Evolutionary conservation across 768 basidiomycete species (phyloP), one percentile per base, ranked within the genome.

Genomic region (Serendipita sp.): DNA sequence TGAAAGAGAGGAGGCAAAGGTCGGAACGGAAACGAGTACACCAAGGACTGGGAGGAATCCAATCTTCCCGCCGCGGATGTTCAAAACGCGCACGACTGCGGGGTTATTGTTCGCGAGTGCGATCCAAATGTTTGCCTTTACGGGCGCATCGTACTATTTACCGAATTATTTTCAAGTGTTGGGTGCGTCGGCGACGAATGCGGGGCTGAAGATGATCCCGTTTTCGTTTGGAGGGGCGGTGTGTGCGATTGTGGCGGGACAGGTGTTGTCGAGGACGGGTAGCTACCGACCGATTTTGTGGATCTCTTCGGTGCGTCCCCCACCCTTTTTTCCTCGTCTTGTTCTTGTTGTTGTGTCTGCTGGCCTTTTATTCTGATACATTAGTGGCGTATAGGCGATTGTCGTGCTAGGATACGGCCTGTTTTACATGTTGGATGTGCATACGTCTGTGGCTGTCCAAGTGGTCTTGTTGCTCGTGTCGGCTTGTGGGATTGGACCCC

Each of bases 161-260:
- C 88, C 88, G 0, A 69, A 90, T 1, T 91, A 85, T 69, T 91
- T 78, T 72, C 88, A 91, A 74, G 80, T 85, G 2, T 78, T 89
- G 9, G 88, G 88, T 0, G 77, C 86, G 0, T 85, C 85, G 5
- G 86, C 88, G 3, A 88, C 86, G 0, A 76, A 73, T 50, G 79
- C 86, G 26, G 86, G 85, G 60, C 77, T 89, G 22, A 75, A 84
- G 70, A 88, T 88, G 85, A 72, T 90, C 2, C 77, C 88, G 0
- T 91, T 76, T 70, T 88, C 88, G 0, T 75, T 88, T 3, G 84
- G 82, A 2, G 71, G 73, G 51, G 73, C 87, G 2, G 0, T 79
- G 3, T 69, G 80, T 4, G 83, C 87, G 31, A 77, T 80, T 0
- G 1, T 78, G 2, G 76, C 81, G 1, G 88, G 89, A 30, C 67